Percentiles rank a stretch among this genome's conserved stretches.
phyloP scores from a whole-genome alignment of 2,329 filamentous ascomycete genomes.

The Lojkania enalia region DNA sequence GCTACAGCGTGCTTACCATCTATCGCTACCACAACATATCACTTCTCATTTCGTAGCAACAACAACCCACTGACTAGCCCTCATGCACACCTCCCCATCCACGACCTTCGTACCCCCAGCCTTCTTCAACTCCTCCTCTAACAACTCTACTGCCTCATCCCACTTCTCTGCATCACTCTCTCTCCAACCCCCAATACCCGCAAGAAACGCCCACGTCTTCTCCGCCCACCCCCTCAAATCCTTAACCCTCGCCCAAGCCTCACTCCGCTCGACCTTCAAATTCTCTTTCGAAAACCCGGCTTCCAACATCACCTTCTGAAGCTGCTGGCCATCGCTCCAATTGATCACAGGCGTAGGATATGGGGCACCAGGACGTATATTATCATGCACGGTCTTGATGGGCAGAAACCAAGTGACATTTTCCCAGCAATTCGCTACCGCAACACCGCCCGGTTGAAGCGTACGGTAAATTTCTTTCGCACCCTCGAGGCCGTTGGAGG shows the following conservation, averaged over 20 bases:
- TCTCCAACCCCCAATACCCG: constrained; percentile 28
- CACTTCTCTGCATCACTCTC: constrained; percentile 31
- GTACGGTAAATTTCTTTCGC: constrained; percentile 46
- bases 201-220: constrained; percentile 37
- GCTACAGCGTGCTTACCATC: too few relatives aligned
- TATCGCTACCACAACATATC: too few relatives aligned
- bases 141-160: constrained; percentile 32
- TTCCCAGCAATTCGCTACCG: constrained; percentile 46
- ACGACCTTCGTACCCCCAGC: constrained; percentile 24
- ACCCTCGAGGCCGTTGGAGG: constrained; percentile 31
- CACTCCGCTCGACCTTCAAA: constrained; percentile 25
- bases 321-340: constrained; percentile 33
- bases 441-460: constrained; percentile 42
- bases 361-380: constrained; percentile 21
- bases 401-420: constrained; percentile 29
- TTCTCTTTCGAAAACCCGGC: constrained; percentile 30
- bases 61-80: constrained; percentile 35
- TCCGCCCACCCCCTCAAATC: constrained; percentile 31
- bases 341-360: constrained; percentile 23
- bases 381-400: constrained; percentile 22
- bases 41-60: constrained; percentile 30
- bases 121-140: constrained; percentile 23
- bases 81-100: constrained; percentile 30
- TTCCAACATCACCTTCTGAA: constrained; percentile 31
- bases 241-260: constrained; percentile 25